Base-by-base conservation (phyloP, 164 flowering plant genomes). In the Macadamia tetraphylla region DNA sequence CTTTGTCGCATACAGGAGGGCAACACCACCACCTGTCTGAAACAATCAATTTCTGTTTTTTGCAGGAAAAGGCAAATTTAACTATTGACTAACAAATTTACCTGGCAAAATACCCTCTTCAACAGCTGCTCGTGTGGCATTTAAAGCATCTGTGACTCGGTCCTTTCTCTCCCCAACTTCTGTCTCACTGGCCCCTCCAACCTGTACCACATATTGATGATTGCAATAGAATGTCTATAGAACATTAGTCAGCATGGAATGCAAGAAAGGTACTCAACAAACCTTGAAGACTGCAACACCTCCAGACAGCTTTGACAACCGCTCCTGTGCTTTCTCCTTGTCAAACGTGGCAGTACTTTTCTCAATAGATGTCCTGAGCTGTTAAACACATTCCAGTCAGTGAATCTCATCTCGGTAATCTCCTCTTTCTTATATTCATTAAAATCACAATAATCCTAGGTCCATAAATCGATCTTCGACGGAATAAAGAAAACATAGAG, bases 31-130 rank as follows among this genome's bases (percentile, higher is more conserved):
- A 76, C 97, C 98, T 90, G 69, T 49, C 13, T 56, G 30, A 57
- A 40, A 14, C 62, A 78, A 73, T 32, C 56, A 17, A 15, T 52
- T 48, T 7, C 49, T 18, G 35, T n/a, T 31, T 31, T 31, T 40
- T 6, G 61, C 9, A n/a, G 29, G 30, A 1, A 69, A 30, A 62
- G 17, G 29, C 17, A 29, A 14, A 40, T 9, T 15, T 9, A 11
- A 31, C 30, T 8, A 51, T 43, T 12, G 9, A 62, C 61, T 1
- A 59, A 42, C 46, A 46, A 31, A 59, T 60, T 63, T 83, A 90
- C 96, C 98, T 67, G 98, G 96, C 63, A 92, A 79, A 70, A 89
- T 88, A 68, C 98, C 98, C 82, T 90, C 98, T 82, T 90, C 93
- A 10, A 92, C 84, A 60, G 96, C 98, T 64, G 96, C 98, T 66